Evolutionary conservation across 331 rosid genomes (phyloP), one percentile per base, ranked within the genome.

Genomic region (Malus hybrid): DNA sequence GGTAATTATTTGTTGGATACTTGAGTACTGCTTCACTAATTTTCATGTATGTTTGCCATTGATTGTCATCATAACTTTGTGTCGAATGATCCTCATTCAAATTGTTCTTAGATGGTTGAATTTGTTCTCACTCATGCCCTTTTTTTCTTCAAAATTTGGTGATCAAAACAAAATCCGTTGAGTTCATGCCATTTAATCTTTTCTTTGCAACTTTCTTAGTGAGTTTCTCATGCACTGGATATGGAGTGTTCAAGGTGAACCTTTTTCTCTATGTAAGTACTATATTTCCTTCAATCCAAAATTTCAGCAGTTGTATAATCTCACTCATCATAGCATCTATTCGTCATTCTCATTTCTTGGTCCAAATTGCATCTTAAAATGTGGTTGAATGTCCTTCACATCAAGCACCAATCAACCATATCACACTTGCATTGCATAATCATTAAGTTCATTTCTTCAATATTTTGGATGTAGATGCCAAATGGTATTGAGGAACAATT

Each of bases 131-230:
- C 16, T 16, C 4, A 12, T 7, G 18, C 56, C 28, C 42, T 24
- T 60, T 14, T 20, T 10, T 79, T 16, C 70, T 16, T 28, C 88
- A 93, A 95, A 89, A 82, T 71, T 71, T 93, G 87, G 96, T 93
- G 75, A 87, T 93, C 80, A 93, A 80, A 69, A 90, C 95, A 15
- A 86, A 57, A 75, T 90, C 96, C 67, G 92, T 89, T 3, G 98
- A 93, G 77, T 93, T 82, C 82, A 93, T 93, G 98, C 96, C 98
- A 2, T 89, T 93, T 72, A 84, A 78, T 81, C 95, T 90, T 57
- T 90, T 95, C 10, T 91, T 93, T 68, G 87, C 95, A 36, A 89
- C 96, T 44, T 90, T 90, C 82, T 83, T 93, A 57, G 85, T 93
- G 98, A 93, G 98, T 81, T 39, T 89, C 52, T 87, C 91, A 33